These are phyloP conservation scores for Raddia guianensis DNA, from an alignment of 176 grass and related monocot genomes.

Conservation along the genomic window DNA sequence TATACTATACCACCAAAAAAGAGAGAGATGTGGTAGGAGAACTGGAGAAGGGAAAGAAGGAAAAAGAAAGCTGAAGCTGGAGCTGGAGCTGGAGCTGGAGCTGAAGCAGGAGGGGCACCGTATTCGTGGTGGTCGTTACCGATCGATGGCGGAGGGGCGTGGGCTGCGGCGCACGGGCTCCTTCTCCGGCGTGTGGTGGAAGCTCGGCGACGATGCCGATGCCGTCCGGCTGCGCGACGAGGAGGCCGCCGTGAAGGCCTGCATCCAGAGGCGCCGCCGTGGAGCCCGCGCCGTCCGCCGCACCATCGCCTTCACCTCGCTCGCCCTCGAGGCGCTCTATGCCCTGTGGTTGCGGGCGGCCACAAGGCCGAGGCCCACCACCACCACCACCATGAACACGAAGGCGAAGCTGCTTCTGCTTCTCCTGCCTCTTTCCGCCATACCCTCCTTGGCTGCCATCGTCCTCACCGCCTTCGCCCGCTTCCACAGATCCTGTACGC, in stretches of 20 bases:
- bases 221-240: conserved; percentile 40
- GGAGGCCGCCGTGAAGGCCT: conserved; percentile 37
- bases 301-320: neutral
- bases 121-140: no score
- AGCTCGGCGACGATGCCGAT: conserved; percentile 35
- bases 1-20: no score
- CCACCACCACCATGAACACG: neutral
- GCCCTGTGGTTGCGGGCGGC: conserved; percentile 39
- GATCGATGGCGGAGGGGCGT: no score
- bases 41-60: no score
- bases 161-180: conserved; percentile 15
- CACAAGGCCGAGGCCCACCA: neutral
- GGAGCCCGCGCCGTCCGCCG: conserved; percentile 17
- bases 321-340: neutral
- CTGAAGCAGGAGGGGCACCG: no score
- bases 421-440: neutral
- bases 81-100: no score
- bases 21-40: no score
- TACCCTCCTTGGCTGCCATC: conserved; percentile 32
- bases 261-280: conserved; percentile 1
- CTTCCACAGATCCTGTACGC: neutral
- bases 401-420: neutral
- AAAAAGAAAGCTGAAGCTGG: no score
- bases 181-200: conserved; percentile 58
- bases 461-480: neutral